Base-by-base conservation (phyloP, 352 stramenopile species). In the Phytophthora syringae region DNA sequence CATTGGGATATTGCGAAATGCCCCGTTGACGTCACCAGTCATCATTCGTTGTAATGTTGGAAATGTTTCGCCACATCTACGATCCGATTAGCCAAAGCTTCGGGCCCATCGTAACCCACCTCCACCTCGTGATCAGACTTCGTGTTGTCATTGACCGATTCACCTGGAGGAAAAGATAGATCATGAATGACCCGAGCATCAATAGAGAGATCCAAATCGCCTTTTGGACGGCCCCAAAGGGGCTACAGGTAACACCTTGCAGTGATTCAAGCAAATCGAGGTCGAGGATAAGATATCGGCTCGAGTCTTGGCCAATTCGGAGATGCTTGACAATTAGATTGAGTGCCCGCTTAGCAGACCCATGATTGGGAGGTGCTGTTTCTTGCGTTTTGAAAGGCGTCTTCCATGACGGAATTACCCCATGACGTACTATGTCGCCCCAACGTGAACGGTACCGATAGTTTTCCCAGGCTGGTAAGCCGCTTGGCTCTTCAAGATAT, bases 181-280 rank as follows among this genome's bases (percentile, higher is more conserved):
- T 65, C 55, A 20, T 71, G 63, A n/a, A 71, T 66, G 1, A 66
- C 39, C 5, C 63, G 12, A 5, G 42, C 63, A 27, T 62, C 55
- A 1, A 49, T 20, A 1, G n/a, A 36, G 1, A 71, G 24, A 18
- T 45, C 16, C 1, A 25, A 24, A 30, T 61, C 56, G 0, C 42
- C 63, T 40, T 66, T 71, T 53, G 55, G 1, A 62, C 63, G 1
- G 32, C 63, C 5, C 42, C 51, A 12, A 72, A 72, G 18, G 64
- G 43, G 13, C 56, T 72, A 20, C 64, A 72, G 0, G 37, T 60
- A 2, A 67, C 18, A 5, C 36, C 45, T 24, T 54, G 22, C 1
- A 72, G 21, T 0, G 0, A 5, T 1, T 18, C 1, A 0, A 72
- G 16, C 3, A 67, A 13, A 30, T 64, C 39, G 9, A 72, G 27